Evolutionary conservation across 192 early-diverging fungal genomes (phyloP), one percentile per base, ranked within the genome.

Genomic region (Mortierella alpina): DNA sequence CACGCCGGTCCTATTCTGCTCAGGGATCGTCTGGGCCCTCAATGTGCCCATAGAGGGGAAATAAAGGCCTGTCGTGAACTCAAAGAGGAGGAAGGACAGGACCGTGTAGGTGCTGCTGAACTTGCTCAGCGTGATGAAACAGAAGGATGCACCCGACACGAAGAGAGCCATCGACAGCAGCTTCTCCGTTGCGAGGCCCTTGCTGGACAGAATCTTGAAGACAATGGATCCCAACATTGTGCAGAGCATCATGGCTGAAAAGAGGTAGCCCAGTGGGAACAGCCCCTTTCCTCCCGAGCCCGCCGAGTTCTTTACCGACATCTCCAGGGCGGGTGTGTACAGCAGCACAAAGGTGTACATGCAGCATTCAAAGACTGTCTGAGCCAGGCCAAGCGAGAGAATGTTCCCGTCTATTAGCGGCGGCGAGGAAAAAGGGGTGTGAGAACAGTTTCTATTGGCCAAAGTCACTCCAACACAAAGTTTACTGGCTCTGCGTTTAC

Each of bases 331-430:
- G 22, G 90, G 90, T 7, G 84, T 89, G 69, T 87, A 91, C 10
- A 91, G 70, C 11, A 91, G 59, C 23, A 91, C 90, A 73, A 91
- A 91, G 5, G 85, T 84, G 72, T 91, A 91, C 90, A 91, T 91
- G 58, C 86, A 86, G 58, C 83, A 85, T 64, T 91, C 90, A 75
- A 89, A 91, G n/a, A 90, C 80, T 2, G 89, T 87, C 70, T 91
- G 90, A 0, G 87, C 88, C n/a, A 83, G 59, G 40, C 90, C 89
- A 53, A 90, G 55, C 11, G 86, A 72, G 0, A 89, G 17, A 46
- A 90, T 86, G 39, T 82, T 86, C 63, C 63, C 77, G 60, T 86
- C 87, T 89, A 73, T 13, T 13, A 48, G 42, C 12, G 62, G 12
- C 50, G 31, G 1, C 31, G 31, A 31, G 31, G 31, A 31, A 3